phyloP scores from a whole-genome alignment of 176 grass and related monocot genomes.

The Hordeum marinum region DNA sequence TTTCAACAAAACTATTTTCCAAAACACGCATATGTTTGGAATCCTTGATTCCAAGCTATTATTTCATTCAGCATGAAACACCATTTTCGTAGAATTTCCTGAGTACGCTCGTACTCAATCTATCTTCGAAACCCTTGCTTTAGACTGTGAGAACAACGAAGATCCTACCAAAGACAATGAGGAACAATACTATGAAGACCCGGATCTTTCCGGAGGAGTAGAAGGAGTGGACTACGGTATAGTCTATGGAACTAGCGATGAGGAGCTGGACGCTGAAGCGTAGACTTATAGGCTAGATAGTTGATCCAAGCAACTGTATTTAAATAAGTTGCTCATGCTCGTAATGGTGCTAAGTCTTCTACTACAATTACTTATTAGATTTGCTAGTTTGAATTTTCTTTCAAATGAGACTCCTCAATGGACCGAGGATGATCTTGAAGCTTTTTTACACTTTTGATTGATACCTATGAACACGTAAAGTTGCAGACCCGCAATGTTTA shows the following conservation, averaged over 20 bases:
- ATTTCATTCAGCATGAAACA: neutral
- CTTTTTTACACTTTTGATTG: neutral
- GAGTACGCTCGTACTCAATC: neutral
- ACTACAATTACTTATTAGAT: neutral
- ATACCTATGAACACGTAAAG: neutral
- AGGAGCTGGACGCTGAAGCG: neutral
- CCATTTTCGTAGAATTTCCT: neutral
- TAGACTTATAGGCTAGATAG: neutral
- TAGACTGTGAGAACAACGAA: neutral
- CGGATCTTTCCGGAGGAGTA: neutral
- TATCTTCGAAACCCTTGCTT: neutral
- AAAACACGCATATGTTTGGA: neutral
- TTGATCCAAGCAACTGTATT: neutral
- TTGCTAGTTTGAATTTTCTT: neutral
- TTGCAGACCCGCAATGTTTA: too few relatives aligned
- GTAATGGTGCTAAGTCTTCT: neutral
- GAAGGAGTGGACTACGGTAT: neutral
- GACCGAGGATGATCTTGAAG: neutral
- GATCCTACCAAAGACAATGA: too few relatives aligned
- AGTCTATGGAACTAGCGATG: neutral
- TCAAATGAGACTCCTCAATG: neutral
- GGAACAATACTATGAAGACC: neutral
- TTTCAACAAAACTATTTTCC: neutral
- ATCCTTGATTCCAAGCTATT: neutral
- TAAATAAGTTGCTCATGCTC: neutral